Conservation (phyloP, 1,284 basidiomycete species). For the Cystobasidiaceae sp. region DNA sequence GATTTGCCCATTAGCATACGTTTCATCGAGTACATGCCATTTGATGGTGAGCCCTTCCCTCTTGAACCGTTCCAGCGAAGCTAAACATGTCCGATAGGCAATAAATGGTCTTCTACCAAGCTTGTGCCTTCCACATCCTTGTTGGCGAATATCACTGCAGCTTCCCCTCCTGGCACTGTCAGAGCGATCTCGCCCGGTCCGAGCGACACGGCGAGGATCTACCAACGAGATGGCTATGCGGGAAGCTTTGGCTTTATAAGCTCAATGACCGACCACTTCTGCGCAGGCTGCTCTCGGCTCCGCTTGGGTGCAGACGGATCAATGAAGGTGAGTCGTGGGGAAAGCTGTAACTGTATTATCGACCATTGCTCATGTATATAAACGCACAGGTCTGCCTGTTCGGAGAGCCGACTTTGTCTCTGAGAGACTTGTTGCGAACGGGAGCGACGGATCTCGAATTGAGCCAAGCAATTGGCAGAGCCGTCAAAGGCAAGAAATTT, state of each 20-base stretch:
- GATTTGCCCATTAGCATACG: slow-evolving; percentile 63
- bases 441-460: slow-evolving; percentile 63
- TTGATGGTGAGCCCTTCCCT: slow-evolving; percentile 57
- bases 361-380: not conserved
- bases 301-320: slow-evolving; percentile 81
- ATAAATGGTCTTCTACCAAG: slow-evolving; percentile 75
- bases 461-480: slow-evolving; percentile 54
- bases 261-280: slow-evolving; percentile 89
- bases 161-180: slow-evolving; percentile 49
- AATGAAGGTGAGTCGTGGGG: slow-evolving; percentile 60
- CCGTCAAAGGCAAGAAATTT: slow-evolving; percentile 60
- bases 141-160: slow-evolving; percentile 48
- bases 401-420: slow-evolving; percentile 73
- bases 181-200: slow-evolving; percentile 47
- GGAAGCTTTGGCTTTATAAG: slow-evolving; percentile 83
- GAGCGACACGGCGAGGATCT: slow-evolving; percentile 76
- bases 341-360: not conserved
- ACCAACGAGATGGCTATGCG: slow-evolving; percentile 63
- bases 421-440: slow-evolving; percentile 66
- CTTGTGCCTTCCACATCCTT: slow-evolving; percentile 69
- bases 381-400: slow-evolving; percentile 71
- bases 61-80: not conserved
- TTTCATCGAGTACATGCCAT: slow-evolving; percentile 92
- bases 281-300: slow-evolving; percentile 74
- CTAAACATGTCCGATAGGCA: no score